phyloP scores from a whole-genome alignment of 192 early-diverging fungal species.

The Oehlia diaphana region DNA sequence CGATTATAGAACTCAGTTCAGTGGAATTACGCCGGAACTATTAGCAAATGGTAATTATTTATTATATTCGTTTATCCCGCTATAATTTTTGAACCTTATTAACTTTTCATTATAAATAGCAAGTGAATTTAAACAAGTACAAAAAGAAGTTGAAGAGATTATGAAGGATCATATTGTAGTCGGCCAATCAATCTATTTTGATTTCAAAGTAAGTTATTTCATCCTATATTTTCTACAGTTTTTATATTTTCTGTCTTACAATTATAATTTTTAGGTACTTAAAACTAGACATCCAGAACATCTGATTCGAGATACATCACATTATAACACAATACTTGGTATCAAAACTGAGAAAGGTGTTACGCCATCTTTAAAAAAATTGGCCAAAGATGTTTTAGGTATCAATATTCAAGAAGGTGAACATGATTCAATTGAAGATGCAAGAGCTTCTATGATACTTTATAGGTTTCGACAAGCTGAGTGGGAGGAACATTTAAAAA shows the following conservation, averaged over 20 bases:
- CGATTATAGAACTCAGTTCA: constrained; percentile 77
- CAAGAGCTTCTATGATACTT: neutral
- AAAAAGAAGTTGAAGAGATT: constrained; percentile 62
- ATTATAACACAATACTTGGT: constrained; percentile 48
- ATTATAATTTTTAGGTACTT: constrained; percentile 31
- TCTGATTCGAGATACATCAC: constrained; percentile 62
- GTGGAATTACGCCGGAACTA: constrained; percentile 51
- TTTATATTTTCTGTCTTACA: too few species aligned
- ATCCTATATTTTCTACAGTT: too few species aligned
- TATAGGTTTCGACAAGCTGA: neutral
- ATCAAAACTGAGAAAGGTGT: constrained; percentile 32
- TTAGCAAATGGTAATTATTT: neutral
- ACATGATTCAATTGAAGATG: constrained; percentile 56
- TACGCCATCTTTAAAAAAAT: constrained; percentile 51
- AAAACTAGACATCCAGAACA: constrained; percentile 62
- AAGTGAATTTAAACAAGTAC: constrained; percentile 58
- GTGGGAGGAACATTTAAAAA: neutral
- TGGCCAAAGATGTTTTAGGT: constrained; percentile 63
- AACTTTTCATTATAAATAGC: constrained; percentile 23
- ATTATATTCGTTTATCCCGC: neutral
- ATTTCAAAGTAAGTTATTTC: constrained; percentile 49
- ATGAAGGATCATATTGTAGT: constrained; percentile 70
- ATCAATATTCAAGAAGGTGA: constrained; percentile 69
- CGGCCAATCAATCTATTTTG: constrained; percentile 73
- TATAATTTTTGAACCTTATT: neutral